Base-by-base conservation (phyloP, 352 stramenopile genomes). In the Blastocystis hominis region DNA sequence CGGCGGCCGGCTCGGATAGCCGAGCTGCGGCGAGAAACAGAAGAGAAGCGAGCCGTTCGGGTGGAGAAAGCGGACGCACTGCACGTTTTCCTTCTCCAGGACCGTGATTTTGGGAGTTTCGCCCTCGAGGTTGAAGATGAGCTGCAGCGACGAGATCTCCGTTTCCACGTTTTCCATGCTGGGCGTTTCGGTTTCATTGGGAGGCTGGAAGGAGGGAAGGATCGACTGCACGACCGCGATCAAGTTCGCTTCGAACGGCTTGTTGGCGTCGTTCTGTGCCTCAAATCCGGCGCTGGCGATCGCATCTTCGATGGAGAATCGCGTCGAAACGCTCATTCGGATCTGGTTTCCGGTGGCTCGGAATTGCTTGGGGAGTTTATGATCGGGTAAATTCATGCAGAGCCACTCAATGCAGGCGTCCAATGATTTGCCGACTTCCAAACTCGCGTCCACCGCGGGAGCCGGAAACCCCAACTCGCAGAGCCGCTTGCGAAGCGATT, bases 311-410 rank as follows among this genome's bases (percentile, higher is more conserved):
- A 1, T n/a, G n/a, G 50, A 59, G n/a, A 59, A 59, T n/a, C 50
- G 13, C 13, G 50, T 59, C n/a, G 50, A 59, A 59, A 20, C 10
- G n/a, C 2, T 59, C 40, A 77, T 40, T 15, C 13, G 36, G 5
- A 95, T 93, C 55, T 96, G 93, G n/a, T 94, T 96, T 24, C 93
- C 93, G 64, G 93, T 89, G 0, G 93, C 92, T 70, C 94, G 94
- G 86, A 96, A 96, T 9, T 91, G 91, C 15, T 69, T 53, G 13
- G 75, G 88, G n/a, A 91, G 63, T 38, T 90, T 54, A 46, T 90
- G 62, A 40, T 91, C 89, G 3, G 55, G 40, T 13, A 90, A 47
- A 76, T 90, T 81, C n/a, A 91, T 20, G 55, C 75, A 89, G n/a
- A 90, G 79, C 89, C 89, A 91, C 59, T 91, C 89, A 20, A 91